phyloP scores from a whole-genome alignment of 192 early-diverging fungal genomes.

The Haplosporangium gracile region DNA sequence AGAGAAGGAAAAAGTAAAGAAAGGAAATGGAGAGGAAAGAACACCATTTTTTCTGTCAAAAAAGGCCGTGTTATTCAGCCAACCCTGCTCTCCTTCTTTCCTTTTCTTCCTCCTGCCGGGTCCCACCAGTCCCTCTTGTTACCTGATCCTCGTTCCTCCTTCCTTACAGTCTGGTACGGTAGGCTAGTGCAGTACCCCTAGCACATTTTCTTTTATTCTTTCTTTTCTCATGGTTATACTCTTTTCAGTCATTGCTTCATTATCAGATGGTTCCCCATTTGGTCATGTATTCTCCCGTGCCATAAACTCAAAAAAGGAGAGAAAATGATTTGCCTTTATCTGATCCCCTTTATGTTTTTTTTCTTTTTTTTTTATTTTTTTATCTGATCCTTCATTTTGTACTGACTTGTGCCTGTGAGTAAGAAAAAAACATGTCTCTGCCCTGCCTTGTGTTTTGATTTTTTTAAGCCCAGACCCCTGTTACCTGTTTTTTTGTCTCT shows the following conservation, averaged over 20 bases:
- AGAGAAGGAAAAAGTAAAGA: neutral
- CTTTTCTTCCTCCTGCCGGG: neutral
- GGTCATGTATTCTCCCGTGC: slow-evolving; percentile 3
- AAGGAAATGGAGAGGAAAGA: neutral
- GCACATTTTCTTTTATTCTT: neutral
- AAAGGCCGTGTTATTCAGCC: neutral
- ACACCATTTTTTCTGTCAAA: neutral
- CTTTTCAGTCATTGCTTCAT: neutral
- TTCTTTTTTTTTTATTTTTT: no score
- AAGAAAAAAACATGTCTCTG: no score
- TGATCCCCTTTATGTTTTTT: neutral
- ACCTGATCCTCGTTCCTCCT: no score
- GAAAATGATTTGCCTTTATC: neutral
- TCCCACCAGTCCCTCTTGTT: neutral
- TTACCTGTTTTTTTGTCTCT: neutral
- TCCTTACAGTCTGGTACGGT: no score
- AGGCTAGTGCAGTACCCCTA: neutral
- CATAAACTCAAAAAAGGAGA: neutral
- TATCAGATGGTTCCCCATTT: neutral
- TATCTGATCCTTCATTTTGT: neutral
- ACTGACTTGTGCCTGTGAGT: neutral
- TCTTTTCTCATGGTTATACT: neutral
- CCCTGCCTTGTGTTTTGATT: neutral
- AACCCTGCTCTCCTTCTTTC: neutral
- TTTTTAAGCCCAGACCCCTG: neutral